These are phyloP conservation scores for Blastocystis sp. DNA, from an alignment of 352 stramenopile genomes.

Conservation along the genomic window DNA sequence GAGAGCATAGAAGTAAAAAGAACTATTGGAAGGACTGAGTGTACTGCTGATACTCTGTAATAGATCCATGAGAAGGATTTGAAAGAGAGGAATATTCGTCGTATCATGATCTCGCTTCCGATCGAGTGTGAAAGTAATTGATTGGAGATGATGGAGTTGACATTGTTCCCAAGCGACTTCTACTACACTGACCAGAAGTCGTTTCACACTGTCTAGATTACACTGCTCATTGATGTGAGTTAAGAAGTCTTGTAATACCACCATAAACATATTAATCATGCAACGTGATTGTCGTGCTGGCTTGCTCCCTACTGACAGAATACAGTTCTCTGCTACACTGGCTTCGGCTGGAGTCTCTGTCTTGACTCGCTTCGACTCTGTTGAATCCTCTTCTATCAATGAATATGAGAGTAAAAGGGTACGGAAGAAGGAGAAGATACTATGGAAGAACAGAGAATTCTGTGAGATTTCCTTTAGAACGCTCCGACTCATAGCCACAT, in stretches of 20 bases:
- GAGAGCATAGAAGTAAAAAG: background rate
- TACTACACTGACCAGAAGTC: background rate
- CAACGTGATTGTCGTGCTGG: background rate
- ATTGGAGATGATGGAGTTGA: background rate
- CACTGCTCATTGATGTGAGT: background rate
- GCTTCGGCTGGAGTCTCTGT: background rate
- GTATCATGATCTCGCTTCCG: conserved; percentile 13
- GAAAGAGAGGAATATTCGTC: background rate
- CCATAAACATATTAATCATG: conserved; percentile 18
- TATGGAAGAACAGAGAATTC: conserved; percentile 29
- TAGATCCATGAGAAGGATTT: conserved; percentile 30
- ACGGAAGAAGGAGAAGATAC: conserved; percentile 11
- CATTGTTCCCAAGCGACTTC: conserved; percentile 8
- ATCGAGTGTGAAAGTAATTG: background rate
- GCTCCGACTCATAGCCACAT: conserved; percentile 9
- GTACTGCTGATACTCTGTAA: background rate
- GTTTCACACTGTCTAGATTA: background rate
- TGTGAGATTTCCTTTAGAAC: conserved; percentile 26
- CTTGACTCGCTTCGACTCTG: background rate
- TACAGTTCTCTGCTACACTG: background rate
- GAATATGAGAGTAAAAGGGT: background rate
- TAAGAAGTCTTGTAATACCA: background rate
- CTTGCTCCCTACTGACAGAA: background rate
- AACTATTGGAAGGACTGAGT: background rate
- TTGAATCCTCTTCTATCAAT: background rate